These are phyloP conservation scores for Blastocladiella emersonii DNA, from an alignment of 371 early-diverging fungal genomes.

Conservation along the genomic window DNA sequence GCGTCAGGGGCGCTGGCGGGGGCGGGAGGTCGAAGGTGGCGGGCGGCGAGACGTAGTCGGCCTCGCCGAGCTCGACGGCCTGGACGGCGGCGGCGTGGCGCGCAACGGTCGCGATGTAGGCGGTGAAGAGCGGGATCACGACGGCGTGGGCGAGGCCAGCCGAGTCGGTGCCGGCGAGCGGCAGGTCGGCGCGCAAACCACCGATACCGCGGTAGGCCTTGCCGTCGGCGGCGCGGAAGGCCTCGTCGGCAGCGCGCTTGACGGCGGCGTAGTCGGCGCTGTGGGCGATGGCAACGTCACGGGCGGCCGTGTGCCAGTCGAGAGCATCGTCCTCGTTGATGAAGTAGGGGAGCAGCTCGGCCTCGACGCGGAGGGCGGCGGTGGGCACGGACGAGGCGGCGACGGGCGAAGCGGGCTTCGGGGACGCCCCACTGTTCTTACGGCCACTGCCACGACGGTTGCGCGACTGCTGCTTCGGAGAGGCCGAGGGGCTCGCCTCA, in stretches of 20 bases:
- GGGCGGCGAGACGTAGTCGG: no score
- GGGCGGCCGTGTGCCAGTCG: neutral
- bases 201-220: neutral
- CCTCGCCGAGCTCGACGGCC: neutral
- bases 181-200: neutral
- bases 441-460: no score
- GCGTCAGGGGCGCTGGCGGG: neutral
- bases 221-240: neutral
- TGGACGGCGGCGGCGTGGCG: neutral
- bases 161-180: neutral
- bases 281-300: neutral
- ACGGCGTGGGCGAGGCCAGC: neutral
- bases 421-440: no score
- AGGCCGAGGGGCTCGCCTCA: no score
- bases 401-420: no score
- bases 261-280: neutral
- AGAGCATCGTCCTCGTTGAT: slow-evolving; percentile 1
- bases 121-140: neutral
- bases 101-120: neutral
- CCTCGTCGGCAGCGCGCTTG: neutral
- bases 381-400: no score
- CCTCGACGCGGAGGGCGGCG: neutral
- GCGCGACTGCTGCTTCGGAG: no score
- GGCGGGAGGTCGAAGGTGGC: no score
- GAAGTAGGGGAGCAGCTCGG: neutral